Percentiles rank a stretch among this genome's conserved stretches.
Evolutionary conservation across 257 asterid species (phyloP).

Genomic region (Plectranthus barbatus): DNA sequence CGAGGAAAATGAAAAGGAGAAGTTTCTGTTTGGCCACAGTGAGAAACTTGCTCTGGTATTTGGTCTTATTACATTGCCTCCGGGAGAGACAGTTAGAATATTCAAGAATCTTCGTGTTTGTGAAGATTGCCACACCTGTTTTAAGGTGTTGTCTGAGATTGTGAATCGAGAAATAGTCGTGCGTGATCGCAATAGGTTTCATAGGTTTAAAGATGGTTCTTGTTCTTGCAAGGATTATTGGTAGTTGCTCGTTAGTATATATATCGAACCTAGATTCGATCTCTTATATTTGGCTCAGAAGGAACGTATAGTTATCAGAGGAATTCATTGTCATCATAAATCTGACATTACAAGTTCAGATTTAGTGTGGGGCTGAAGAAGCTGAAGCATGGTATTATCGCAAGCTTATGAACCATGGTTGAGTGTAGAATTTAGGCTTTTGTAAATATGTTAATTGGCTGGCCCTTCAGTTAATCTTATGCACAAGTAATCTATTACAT

Average conservation of each 20-base stretch:
- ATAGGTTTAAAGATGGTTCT: constrained; percentile 46
- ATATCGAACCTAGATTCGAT: no score
- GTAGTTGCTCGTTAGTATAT: constrained; percentile 12
- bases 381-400: no score
- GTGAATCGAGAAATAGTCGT: constrained; percentile 40
- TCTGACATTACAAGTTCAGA: no score
- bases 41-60: constrained; percentile 57
- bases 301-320: no score
- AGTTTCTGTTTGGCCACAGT: constrained; percentile 39
- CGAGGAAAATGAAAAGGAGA: constrained; percentile 48
- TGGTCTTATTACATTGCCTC: constrained; percentile 38
- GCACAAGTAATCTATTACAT: no score
- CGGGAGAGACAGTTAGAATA: constrained; percentile 45
- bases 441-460: no score
- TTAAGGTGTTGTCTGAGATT: constrained; percentile 56
- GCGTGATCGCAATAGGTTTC: constrained; percentile 54
- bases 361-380: no score
- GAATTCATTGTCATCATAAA: no score
- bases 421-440: no score
- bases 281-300: no score
- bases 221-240: constrained; percentile 63
- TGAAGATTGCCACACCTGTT: constrained; percentile 60
- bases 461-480: no score
- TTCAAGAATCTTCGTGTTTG: constrained; percentile 64
- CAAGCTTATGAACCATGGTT: no score